Conservation (phyloP, 2,329 filamentous ascomycete genomes). For the Dactylonectria estremocensis region DNA sequence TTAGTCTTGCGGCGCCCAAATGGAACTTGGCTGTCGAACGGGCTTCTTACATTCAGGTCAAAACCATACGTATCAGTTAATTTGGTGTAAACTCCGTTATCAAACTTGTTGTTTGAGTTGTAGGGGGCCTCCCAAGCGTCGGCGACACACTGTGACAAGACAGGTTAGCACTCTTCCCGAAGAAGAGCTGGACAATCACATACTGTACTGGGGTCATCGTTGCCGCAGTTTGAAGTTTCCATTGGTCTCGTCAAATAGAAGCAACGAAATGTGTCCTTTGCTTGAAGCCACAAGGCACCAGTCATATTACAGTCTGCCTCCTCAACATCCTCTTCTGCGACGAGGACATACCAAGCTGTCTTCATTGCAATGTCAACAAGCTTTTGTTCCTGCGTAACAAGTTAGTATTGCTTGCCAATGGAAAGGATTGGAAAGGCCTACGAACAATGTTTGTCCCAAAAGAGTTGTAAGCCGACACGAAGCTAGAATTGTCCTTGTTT, state of each 20-base stretch:
- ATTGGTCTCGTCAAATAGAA: background rate
- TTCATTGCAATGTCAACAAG: constrained; percentile 18
- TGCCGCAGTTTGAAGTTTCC: background rate
- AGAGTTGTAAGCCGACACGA: constrained; percentile 10
- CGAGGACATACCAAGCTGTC: constrained; percentile 15
- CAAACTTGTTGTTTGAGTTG: constrained; percentile 19
- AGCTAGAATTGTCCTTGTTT: constrained; percentile 15
- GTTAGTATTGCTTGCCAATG: background rate
- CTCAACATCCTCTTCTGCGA: constrained; percentile 15
- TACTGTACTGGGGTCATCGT: constrained; percentile 10
- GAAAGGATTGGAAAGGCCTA: too few species aligned
- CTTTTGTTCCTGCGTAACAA: constrained; percentile 1
- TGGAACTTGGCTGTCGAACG: too few species aligned
- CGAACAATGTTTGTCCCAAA: constrained; percentile 12
- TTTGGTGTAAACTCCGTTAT: constrained; percentile 13
- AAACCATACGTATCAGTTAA: constrained; percentile 9
- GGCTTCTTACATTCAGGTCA: background rate
- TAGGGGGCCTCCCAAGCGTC: constrained; percentile 14
- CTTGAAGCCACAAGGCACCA: constrained; percentile 10
- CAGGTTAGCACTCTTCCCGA: background rate
- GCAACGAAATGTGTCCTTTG: constrained; percentile 1
- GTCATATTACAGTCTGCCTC: constrained; percentile 8
- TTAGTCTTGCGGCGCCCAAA: background rate
- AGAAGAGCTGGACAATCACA: background rate
- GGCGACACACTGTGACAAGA: background rate